phyloP scores from a whole-genome alignment of 2,329 filamentous ascomycete genomes.

The Herpotrichia juniperi region DNA sequence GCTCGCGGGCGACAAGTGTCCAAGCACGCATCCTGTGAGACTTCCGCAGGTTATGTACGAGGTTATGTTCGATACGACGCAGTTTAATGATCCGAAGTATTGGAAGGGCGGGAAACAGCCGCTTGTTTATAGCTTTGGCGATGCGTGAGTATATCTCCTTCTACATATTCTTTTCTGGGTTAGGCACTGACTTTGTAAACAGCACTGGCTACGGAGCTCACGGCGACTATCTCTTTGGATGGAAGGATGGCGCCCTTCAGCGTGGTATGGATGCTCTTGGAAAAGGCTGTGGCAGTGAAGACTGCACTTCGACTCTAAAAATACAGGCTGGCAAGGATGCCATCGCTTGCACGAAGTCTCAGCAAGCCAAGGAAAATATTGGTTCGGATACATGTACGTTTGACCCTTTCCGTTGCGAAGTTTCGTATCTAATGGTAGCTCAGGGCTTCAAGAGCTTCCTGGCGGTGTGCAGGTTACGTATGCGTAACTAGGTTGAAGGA shows the following conservation, averaged over 20 bases:
- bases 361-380: constrained; percentile 26
- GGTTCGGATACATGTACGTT: constrained; percentile 21
- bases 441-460: constrained; percentile 23
- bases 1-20: constrained; percentile 46
- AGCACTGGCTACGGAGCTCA: constrained; percentile 19
- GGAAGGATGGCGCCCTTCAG: constrained; percentile 19
- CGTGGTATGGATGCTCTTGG: constrained; percentile 20
- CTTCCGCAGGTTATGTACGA: constrained; percentile 56
- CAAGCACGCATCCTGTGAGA: constrained; percentile 49
- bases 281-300: constrained; percentile 20
- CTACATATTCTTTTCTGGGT: background rate
- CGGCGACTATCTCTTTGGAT: constrained; percentile 22
- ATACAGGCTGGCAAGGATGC: constrained; percentile 25
- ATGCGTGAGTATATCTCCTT: constrained; percentile 21
- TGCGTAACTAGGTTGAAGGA: background rate
- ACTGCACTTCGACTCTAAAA: constrained; percentile 21
- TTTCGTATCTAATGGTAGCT: background rate
- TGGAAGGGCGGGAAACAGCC: constrained; percentile 31
- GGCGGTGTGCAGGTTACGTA: constrained; percentile 10
- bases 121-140: constrained; percentile 35
- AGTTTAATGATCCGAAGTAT: constrained; percentile 30
- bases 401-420: background rate
- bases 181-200: constrained; percentile 5
- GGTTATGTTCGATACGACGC: constrained; percentile 52
- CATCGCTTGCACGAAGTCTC: constrained; percentile 26